Percentiles rank a stretch among this genome's conserved stretches.
Conservation (phyloP, 371 early-diverging fungal genomes). For the Mucor lusitanicus region DNA sequence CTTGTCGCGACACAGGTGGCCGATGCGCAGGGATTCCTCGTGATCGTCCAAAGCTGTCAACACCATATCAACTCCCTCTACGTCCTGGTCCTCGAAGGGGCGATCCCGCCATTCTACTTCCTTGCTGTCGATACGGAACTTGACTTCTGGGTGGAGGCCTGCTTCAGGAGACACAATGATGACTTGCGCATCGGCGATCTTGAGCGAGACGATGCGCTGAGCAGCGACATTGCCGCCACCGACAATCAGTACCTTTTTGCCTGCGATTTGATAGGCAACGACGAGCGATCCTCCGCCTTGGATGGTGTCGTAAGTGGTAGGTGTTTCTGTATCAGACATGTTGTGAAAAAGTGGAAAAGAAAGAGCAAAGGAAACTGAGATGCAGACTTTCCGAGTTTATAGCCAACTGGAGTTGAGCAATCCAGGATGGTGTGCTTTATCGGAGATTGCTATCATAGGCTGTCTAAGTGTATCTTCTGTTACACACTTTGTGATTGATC, state of each 20-base stretch:
- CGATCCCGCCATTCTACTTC: slow-evolving; percentile 68
- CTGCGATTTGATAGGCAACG: slow-evolving; percentile 75
- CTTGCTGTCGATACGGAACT: slow-evolving; percentile 55
- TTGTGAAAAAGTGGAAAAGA: neutral
- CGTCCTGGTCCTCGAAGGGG: slow-evolving; percentile 56
- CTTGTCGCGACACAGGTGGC: slow-evolving; percentile 59
- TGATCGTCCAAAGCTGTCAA: slow-evolving; percentile 81
- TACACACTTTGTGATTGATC: too few species aligned
- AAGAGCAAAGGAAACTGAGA: neutral
- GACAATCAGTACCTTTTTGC: slow-evolving; percentile 75
- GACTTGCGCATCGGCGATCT: slow-evolving; percentile 81
- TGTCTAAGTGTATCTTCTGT: too few species aligned
- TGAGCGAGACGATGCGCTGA: slow-evolving; percentile 75
- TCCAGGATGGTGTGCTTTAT: neutral
- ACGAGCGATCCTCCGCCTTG: slow-evolving; percentile 81
- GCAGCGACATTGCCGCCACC: slow-evolving; percentile 86
- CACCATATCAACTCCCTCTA: slow-evolving; percentile 71
- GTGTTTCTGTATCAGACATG: neutral
- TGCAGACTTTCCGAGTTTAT: neutral
- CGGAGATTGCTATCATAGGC: slow-evolving; percentile 1
- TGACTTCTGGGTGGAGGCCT: slow-evolving; percentile 68
- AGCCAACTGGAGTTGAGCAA: neutral
- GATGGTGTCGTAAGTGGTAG: slow-evolving; percentile 29
- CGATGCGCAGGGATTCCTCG: slow-evolving; percentile 72
- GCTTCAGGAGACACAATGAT: slow-evolving; percentile 69